Evolutionary conservation across 2,329 filamentous ascomycete genomes (phyloP).

Genomic region (Hymenoscyphus albidus): DNA sequence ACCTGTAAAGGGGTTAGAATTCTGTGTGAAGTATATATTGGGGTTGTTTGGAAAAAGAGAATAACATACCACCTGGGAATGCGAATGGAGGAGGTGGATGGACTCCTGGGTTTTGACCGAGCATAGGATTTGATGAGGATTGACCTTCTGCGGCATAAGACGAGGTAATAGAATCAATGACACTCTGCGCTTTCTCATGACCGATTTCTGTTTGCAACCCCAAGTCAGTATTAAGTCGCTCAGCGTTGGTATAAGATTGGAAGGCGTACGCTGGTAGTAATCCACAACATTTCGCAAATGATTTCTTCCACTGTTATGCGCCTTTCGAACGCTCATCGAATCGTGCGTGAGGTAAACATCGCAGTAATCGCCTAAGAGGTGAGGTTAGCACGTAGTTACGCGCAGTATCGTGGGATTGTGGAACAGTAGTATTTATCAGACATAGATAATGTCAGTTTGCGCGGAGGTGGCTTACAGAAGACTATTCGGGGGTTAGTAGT

Average conservation of each 20-base stretch:
- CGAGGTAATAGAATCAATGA: slow-evolving; percentile 96
- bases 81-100: slow-evolving; percentile 54
- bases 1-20: slow-evolving; percentile 17
- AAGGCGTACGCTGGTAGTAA: slow-evolving; percentile 82
- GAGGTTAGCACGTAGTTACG: slow-evolving; percentile 20
- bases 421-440: not conserved
- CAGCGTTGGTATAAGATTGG: not conserved
- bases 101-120: slow-evolving; percentile 58
- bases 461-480: slow-evolving; percentile 56
- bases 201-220: slow-evolving; percentile 70
- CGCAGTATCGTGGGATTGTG: slow-evolving; percentile 1
- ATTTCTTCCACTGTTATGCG: slow-evolving; percentile 94
- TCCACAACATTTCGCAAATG: slow-evolving; percentile 96
- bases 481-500: slow-evolving; percentile 49
- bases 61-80: slow-evolving; percentile 54
- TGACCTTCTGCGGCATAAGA: slow-evolving; percentile 95
- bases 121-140: slow-evolving; percentile 78
- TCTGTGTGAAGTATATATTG: not conserved
- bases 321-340: slow-evolving; percentile 99
- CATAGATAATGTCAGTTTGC: slow-evolving; percentile 5
- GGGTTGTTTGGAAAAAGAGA: slow-evolving; percentile 26
- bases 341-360: slow-evolving; percentile 99
- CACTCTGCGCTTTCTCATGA: slow-evolving; percentile 95
- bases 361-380: slow-evolving; percentile 76
- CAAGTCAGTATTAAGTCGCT: not conserved